phyloP scores from a whole-genome alignment of 2,329 filamentous ascomycete genomes.

The Juglanconis oblonga region DNA sequence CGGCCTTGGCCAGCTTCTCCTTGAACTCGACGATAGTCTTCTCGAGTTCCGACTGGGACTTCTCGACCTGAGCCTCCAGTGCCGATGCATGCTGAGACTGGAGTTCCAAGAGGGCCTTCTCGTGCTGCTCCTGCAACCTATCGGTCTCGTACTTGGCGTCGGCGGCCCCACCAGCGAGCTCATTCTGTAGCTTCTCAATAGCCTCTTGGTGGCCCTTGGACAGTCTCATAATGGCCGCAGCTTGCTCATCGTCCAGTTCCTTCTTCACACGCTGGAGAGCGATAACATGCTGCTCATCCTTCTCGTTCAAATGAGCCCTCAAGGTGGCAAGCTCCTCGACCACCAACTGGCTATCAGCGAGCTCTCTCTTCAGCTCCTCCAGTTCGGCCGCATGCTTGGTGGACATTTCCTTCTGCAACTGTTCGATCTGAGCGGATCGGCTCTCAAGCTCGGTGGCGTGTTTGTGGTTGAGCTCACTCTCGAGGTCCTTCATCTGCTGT shows the following conservation, averaged over 20 bases:
- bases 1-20: constrained; percentile 41
- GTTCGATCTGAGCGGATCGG: constrained; percentile 13
- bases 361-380: constrained; percentile 33
- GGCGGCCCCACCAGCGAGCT: constrained; percentile 28
- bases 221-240: constrained; percentile 46
- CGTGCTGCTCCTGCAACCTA: constrained; percentile 28
- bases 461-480: constrained; percentile 23
- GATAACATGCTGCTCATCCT: constrained; percentile 31
- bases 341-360: constrained; percentile 29
- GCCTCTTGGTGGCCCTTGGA: constrained; percentile 40
- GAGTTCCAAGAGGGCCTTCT: constrained; percentile 41
- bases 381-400: constrained; percentile 33
- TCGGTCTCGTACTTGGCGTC: constrained; percentile 38
- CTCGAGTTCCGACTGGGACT: constrained; percentile 35
- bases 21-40: constrained; percentile 34
- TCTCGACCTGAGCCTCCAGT: constrained; percentile 33
- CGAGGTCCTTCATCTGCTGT: constrained; percentile 16
- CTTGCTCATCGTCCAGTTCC: constrained; percentile 37
- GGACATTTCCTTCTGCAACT: constrained; percentile 11
- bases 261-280: constrained; percentile 40
- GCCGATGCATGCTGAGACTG: constrained; percentile 37
- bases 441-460: constrained; percentile 29
- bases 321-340: constrained; percentile 29
- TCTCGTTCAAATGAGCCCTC: constrained; percentile 31
- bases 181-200: constrained; percentile 38